These are phyloP conservation scores for Phlyctochytrium arcticum DNA, from an alignment of 192 early-diverging fungal species.

Conservation along the genomic window DNA sequence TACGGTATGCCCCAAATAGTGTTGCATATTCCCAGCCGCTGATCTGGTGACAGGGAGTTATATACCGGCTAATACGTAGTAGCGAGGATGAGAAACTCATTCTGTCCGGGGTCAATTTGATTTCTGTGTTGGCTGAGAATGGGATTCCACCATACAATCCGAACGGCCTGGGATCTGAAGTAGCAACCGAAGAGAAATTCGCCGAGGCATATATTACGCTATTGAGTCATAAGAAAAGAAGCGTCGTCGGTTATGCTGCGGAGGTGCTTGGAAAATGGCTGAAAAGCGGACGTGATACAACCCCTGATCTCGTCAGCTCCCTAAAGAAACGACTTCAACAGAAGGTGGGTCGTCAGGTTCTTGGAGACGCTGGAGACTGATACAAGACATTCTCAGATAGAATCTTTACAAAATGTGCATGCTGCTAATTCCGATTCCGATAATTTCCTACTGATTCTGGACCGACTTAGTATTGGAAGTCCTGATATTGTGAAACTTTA, in stretches of 20 bases:
- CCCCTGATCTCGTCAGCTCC: too few species aligned
- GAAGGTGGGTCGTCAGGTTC: too few species aligned
- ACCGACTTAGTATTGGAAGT: constrained; percentile 32
- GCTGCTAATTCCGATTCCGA: constrained; percentile 16
- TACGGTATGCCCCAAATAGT: constrained; percentile 53
- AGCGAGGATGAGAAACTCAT: constrained; percentile 40
- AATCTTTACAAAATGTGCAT: neutral
- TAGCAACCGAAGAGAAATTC: constrained; percentile 22
- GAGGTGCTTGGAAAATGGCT: constrained; percentile 43
- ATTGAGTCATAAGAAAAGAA: constrained; percentile 30
- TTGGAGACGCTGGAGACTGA: too few species aligned
- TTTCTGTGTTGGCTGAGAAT: constrained; percentile 54
- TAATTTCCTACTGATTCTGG: constrained; percentile 27
- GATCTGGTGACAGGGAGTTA: constrained; percentile 22
- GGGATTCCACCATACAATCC: constrained; percentile 27
- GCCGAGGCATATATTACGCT: neutral
- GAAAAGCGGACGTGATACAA: too few species aligned
- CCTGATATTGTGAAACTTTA: constrained; percentile 23
- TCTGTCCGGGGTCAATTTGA: constrained; percentile 55
- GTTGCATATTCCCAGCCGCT: too few species aligned
- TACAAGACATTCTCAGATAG: too few species aligned
- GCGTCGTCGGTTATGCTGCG: constrained; percentile 50
- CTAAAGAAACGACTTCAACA: too few species aligned
- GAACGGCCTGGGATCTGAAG: constrained; percentile 11
- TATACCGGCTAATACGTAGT: constrained; percentile 16